Evolutionary conservation across 2,329 filamentous ascomycete species (phyloP).

Genomic region (Aurifilum marmelostoma): DNA sequence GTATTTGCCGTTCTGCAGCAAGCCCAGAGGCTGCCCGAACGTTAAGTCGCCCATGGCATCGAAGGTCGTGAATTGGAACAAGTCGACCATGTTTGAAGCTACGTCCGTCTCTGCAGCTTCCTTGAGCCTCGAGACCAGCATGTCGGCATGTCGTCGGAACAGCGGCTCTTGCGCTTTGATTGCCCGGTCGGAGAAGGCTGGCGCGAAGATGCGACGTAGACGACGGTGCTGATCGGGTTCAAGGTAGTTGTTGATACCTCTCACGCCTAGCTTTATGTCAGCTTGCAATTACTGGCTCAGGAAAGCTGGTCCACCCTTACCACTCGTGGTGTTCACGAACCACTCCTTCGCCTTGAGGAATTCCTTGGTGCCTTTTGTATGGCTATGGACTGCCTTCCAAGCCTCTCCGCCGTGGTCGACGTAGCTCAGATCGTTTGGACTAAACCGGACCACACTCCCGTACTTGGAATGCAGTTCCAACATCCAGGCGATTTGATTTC

Average conservation of each 20-base stretch:
- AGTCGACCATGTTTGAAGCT: constrained; percentile 16
- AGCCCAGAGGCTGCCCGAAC: constrained; percentile 31
- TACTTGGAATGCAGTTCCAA: neutral
- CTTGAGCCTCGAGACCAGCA: neutral
- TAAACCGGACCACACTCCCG: neutral
- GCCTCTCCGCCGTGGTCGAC: neutral
- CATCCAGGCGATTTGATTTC: neutral
- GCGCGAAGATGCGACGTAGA: neutral
- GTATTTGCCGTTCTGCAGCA: constrained; percentile 29
- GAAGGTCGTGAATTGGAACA: constrained; percentile 31
- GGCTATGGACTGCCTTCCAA: neutral
- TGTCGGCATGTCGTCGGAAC: constrained; percentile 1
- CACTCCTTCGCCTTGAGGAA: constrained; percentile 2
- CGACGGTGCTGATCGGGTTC: constrained; percentile 6
- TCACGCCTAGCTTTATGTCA: neutral
- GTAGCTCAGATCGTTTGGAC: constrained; percentile 2
- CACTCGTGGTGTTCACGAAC: neutral
- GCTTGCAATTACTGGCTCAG: neutral
- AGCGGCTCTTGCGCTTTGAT: constrained; percentile 8
- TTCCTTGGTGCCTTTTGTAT: neutral
- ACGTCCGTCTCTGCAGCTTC: neutral
- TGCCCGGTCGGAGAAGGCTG: constrained; percentile 12
- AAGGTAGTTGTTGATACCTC: constrained; percentile 3
- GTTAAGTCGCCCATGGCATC: constrained; percentile 33
- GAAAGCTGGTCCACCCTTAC: neutral